Base-by-base conservation (phyloP, 495 filamentous ascomycete species). In the Trichoderma gamsii region DNA sequence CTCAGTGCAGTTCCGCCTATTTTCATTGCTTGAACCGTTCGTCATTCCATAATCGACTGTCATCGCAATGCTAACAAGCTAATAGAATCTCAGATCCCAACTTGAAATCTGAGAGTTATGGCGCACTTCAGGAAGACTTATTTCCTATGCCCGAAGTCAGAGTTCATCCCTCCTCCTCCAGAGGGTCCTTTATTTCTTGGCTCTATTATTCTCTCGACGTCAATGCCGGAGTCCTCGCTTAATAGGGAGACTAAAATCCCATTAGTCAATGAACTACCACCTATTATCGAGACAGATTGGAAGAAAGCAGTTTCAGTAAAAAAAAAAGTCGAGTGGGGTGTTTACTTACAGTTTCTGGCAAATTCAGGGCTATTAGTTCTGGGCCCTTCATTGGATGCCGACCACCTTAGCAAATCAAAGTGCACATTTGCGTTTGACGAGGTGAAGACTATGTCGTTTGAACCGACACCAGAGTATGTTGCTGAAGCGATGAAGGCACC, bases 201-300 rank as follows among this genome's bases (percentile, higher is more conserved):
- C 13, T 76, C 75, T 70, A 77, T 77, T 67, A 73, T 77, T 25
- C 73, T 71, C 65, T 77, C 75, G 43, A 72, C 74, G 69, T 75
- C 73, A 68, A 49, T 70, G 61, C 75, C 75, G 68, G 73, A 77
- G 71, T 29, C 13, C 15, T n/a, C 52, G 2, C 11, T 61, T 2
- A 61, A 61, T 16, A 61, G 25, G 29, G 52, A 1, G 52, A 61
- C 9, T 2, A 61, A 3, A 1, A 1, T 61, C 18, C 13, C 52
- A 2, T 15, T 61, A 3, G 21, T n/a, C 11, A n/a, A 61, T 23
- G 52, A 4, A 61, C 8, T 2, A 1, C 52, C 52, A 11, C 52
- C 52, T 16, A n/a, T 61, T 1, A 12, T 29, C 6, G 52, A 61
- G 25, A 61, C 21, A 4, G 52, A 61, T 29, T 61, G 52, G 52